Evolutionary conservation across 768 basidiomycete genomes (phyloP).

Genomic region (Suillus cothurnatus): DNA sequence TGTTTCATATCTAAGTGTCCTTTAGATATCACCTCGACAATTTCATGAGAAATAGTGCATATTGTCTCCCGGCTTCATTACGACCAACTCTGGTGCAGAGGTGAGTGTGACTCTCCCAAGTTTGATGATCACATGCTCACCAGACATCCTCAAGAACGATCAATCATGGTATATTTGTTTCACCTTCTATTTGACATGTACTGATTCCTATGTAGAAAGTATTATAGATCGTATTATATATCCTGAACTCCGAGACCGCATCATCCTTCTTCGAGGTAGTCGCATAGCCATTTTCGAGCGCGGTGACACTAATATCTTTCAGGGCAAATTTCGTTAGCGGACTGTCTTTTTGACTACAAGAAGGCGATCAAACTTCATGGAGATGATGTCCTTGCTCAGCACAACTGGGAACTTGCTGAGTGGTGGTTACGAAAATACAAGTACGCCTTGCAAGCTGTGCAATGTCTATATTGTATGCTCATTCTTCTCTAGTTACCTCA

Average conservation of each 20-base stretch:
- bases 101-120: constrained; percentile 34
- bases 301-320: constrained; percentile 13
- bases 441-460: constrained; percentile 38
- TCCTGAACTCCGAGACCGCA: constrained; percentile 86
- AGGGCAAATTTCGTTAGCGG: constrained; percentile 81
- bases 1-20: constrained; percentile 4
- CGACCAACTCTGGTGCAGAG: constrained; percentile 89
- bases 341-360: constrained; percentile 76
- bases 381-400: constrained; percentile 88
- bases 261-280: constrained; percentile 85
- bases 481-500: constrained; percentile 59
- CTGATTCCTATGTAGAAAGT: constrained; percentile 57
- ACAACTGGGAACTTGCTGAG: constrained; percentile 89
- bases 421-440: constrained; percentile 82
- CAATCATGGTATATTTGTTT: constrained; percentile 67
- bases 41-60: constrained; percentile 80
- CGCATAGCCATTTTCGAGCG: constrained; percentile 9
- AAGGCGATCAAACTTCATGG: constrained; percentile 76
- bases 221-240: constrained; percentile 90
- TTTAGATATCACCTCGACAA: constrained; percentile 89
- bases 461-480: constrained; percentile 1
- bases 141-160: constrained; percentile 56
- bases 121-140: constrained; percentile 1
- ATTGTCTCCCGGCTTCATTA: constrained; percentile 86
- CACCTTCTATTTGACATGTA: constrained; percentile 4